These are phyloP conservation scores for Diaporthe ilicicola DNA, from an alignment of 2,329 filamentous ascomycete species.

Conservation along the genomic window DNA sequence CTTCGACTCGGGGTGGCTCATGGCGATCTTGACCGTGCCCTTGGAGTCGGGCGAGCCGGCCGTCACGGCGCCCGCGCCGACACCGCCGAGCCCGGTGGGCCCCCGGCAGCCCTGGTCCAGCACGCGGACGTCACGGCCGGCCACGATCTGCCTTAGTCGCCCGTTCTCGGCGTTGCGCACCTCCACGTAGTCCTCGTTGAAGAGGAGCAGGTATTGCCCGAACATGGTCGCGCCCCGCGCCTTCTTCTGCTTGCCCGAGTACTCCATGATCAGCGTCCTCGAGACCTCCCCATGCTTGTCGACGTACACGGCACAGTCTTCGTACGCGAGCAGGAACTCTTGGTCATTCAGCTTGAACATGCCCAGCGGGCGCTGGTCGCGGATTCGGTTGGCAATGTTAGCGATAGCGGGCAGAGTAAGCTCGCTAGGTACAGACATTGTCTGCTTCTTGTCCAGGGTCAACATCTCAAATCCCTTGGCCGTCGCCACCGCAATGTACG, in stretches of 20 bases:
- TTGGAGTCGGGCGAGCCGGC: conserved; percentile 55
- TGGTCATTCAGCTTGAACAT: conserved; percentile 96
- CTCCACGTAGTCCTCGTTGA: conserved; percentile 96
- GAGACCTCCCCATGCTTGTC: conserved; percentile 98
- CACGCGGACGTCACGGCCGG: conserved; percentile 87
- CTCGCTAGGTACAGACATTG: conserved; percentile 87
- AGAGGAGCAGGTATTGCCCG: conserved; percentile 89
- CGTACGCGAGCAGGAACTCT: conserved; percentile 93
- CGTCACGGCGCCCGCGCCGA: conserved; percentile 33
- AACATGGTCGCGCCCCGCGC: conserved; percentile 89
- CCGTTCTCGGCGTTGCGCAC: conserved; percentile 97
- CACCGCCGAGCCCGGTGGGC: conserved; percentile 57
- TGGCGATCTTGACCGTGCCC: conserved; percentile 89
- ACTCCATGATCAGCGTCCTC: conserved; percentile 96
- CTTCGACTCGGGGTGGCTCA: conserved; percentile 87
- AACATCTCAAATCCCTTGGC: conserved; percentile 94
- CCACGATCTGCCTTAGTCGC: conserved; percentile 90
- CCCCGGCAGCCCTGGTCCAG: conserved; percentile 84
- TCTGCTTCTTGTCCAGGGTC: conserved; percentile 95
- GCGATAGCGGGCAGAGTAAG: conserved; percentile 79
- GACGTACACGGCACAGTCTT: conserved; percentile 96
- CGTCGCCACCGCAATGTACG: conserved; percentile 89
- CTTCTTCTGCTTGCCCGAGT: conserved; percentile 85
- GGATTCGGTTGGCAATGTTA: conserved; percentile 85
- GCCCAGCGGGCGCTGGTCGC: conserved; percentile 83